Conservation (phyloP, 352 stramenopile species). For the Thraustochytrium sp. region DNA sequence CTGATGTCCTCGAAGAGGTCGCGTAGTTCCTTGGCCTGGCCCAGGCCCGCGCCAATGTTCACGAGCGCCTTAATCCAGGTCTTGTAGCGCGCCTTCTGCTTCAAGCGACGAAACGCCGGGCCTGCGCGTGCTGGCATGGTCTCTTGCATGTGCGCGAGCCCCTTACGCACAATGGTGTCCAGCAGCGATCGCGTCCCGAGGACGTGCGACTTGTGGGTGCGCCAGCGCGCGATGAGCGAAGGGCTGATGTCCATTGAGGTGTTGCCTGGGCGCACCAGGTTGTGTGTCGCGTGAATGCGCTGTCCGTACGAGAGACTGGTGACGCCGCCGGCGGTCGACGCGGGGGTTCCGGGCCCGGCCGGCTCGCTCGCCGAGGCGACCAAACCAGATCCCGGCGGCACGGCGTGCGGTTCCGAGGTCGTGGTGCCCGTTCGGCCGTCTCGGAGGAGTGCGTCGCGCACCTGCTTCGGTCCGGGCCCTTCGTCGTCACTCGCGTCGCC, state of each 20-base stretch:
- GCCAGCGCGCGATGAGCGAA: constrained; percentile 10
- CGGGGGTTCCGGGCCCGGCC: no score
- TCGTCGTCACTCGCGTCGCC: not conserved
- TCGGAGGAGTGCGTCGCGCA: no score
- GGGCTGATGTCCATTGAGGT: constrained; percentile 34
- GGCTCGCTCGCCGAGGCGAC: no score
- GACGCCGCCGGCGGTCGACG: no score
- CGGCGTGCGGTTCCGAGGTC: no score
- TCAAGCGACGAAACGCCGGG: not conserved
- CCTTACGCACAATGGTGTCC: not conserved
- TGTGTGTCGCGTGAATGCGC: no score
- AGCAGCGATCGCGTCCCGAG: not conserved
- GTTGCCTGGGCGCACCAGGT: constrained; percentile 19
- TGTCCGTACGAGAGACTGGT: no score
- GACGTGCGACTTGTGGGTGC: not conserved
- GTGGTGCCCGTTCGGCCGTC: no score
- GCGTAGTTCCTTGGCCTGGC: constrained; percentile 35
- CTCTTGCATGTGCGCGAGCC: not conserved
- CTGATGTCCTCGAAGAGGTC: constrained; percentile 41
- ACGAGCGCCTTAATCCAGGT: constrained; percentile 35
- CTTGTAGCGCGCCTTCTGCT: constrained; percentile 24
- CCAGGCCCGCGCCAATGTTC: constrained; percentile 21
- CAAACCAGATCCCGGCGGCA: no score
- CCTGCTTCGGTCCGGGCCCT: no score
- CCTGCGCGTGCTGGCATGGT: not conserved